Percentiles rank a stretch among this genome's conserved stretches.
These are phyloP conservation scores for Xylaria curta DNA, from an alignment of 495 filamentous ascomycete genomes.

Conservation along the genomic window DNA sequence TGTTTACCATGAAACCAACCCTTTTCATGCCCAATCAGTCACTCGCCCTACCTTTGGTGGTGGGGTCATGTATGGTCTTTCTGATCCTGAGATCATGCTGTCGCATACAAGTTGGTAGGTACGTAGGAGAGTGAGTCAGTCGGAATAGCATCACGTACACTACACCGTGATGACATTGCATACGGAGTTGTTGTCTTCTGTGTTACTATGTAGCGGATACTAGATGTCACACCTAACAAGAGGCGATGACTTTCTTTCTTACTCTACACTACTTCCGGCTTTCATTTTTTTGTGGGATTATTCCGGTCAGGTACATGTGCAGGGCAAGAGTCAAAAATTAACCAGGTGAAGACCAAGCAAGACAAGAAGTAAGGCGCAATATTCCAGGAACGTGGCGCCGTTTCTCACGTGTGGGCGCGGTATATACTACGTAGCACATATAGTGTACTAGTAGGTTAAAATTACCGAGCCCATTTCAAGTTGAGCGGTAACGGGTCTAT, in stretches of 20 bases:
- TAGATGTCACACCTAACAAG: background rate
- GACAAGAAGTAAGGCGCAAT: background rate
- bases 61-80: constrained; percentile 5
- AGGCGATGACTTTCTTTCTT: background rate
- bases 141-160: constrained; percentile 4
- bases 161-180: constrained; percentile 11
- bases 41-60: background rate
- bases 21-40: constrained; percentile 4
- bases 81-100: background rate
- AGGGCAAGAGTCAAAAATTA: background rate
- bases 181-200: background rate
- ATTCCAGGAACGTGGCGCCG: constrained; percentile 7
- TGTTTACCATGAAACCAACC: constrained; percentile 20
- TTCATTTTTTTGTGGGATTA: background rate
- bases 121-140: constrained; percentile 6
- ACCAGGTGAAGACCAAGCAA: background rate
- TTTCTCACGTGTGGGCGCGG: background rate
- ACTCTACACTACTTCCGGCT: background rate
- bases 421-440: background rate
- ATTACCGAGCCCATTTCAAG: background rate
- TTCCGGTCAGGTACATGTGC: background rate
- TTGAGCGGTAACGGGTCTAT: background rate
- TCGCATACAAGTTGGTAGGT: background rate
- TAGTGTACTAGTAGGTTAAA: background rate
- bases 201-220: background rate